Evolutionary conservation across 768 basidiomycete genomes (phyloP).

Genomic region (Boletus speciosus): DNA sequence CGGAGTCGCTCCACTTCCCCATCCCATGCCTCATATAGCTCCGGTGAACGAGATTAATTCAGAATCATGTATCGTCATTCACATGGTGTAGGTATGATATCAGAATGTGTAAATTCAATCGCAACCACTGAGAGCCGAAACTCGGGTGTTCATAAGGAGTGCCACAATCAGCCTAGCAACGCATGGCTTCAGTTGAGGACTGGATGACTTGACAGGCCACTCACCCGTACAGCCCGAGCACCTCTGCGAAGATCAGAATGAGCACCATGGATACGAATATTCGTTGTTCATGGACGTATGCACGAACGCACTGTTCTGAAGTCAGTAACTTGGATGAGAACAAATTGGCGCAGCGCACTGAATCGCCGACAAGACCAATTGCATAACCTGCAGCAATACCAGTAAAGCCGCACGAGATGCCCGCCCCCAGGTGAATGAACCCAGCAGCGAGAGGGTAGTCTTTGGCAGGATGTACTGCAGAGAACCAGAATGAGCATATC

Average conservation of each 20-base stretch:
- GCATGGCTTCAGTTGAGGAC: neutral
- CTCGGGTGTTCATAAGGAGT: slow-evolving; percentile 85
- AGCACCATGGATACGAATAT: slow-evolving; percentile 96
- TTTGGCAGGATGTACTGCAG: slow-evolving; percentile 54
- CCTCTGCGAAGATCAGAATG: slow-evolving; percentile 90
- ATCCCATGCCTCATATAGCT: slow-evolving; percentile 17
- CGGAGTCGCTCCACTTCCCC: slow-evolving; percentile 23
- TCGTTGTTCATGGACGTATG: slow-evolving; percentile 85
- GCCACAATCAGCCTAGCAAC: slow-evolving; percentile 72
- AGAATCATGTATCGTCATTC: slow-evolving; percentile 5
- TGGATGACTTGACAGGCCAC: slow-evolving; percentile 21
- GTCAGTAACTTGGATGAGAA: slow-evolving; percentile 5
- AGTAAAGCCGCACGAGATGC: slow-evolving; percentile 86
- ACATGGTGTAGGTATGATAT: slow-evolving; percentile 14
- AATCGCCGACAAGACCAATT: slow-evolving; percentile 91
- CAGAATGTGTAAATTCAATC: slow-evolving; percentile 9
- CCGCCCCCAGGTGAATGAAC: slow-evolving; percentile 90
- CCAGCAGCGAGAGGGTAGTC: slow-evolving; percentile 84
- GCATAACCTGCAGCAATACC: slow-evolving; percentile 93
- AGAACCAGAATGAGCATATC: slow-evolving; percentile 14
- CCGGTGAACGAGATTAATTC: slow-evolving; percentile 14
- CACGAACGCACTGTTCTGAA: slow-evolving; percentile 70
- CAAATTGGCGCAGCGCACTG: slow-evolving; percentile 50
- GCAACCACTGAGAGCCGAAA: slow-evolving; percentile 38
- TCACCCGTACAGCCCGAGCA: slow-evolving; percentile 84